phyloP scores from a whole-genome alignment of 495 filamentous ascomycete genomes.

The Penicillium malachiteum region DNA sequence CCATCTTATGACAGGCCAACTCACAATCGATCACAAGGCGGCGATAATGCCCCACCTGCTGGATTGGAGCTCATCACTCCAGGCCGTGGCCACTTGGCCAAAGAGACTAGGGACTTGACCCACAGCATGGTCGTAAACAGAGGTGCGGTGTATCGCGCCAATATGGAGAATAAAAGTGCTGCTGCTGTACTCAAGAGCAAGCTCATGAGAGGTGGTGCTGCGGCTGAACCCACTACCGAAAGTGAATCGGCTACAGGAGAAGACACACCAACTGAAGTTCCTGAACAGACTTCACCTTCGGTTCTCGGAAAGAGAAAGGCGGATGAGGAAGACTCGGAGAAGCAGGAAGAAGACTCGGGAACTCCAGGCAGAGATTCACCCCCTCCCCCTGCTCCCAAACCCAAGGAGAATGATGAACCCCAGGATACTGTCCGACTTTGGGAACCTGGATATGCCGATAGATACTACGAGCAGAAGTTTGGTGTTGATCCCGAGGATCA shows the following conservation, averaged over 20 bases:
- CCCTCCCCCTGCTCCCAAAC: conserved; percentile 33
- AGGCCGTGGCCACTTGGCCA: conserved; percentile 54
- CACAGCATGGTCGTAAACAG: conserved; percentile 88
- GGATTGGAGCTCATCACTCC: conserved; percentile 60
- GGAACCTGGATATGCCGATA: conserved; percentile 91
- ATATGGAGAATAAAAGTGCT: conserved; percentile 90
- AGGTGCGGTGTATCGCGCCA: conserved; percentile 69
- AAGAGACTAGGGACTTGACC: conserved; percentile 64
- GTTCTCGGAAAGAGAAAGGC: conserved; percentile 62
- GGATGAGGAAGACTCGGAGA: conserved; percentile 54
- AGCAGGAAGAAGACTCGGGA: conserved; percentile 53
- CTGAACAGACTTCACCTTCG: conserved; percentile 38
- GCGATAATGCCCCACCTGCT: conserved; percentile 37
- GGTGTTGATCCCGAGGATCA: conserved; percentile 75
- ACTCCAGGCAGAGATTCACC: conserved; percentile 60
- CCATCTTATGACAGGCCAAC: conserved; percentile 40
- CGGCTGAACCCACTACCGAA: conserved; percentile 21
- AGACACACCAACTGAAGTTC: conserved; percentile 21
- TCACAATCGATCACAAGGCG: conserved; percentile 27
- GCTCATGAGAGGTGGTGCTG: conserved; percentile 53
- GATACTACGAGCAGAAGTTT: conserved; percentile 98
- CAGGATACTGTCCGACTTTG: conserved; percentile 85
- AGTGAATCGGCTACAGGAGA: conserved; percentile 9
- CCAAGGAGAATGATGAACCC: conserved; percentile 58
- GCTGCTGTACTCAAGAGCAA: conserved; percentile 85